A percentile compares a stretch with the other conserved stretches of the same genome.
These are phyloP conservation scores for Botrytis squamosa DNA, from an alignment of 2,329 filamentous ascomycete species.

Conservation along the genomic window DNA sequence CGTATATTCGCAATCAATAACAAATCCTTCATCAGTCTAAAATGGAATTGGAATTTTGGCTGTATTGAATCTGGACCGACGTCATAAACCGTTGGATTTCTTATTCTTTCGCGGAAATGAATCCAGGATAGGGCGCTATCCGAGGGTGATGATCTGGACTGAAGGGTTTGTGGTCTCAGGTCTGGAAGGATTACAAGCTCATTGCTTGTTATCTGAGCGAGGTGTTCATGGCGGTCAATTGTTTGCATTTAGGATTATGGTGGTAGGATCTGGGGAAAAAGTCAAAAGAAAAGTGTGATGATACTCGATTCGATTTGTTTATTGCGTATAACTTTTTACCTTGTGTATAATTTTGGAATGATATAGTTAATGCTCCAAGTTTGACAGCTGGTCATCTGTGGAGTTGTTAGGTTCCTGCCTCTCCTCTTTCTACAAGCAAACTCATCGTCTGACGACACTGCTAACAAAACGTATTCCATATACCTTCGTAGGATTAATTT, in stretches of 20 bases:
- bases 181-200: conserved; percentile 11
- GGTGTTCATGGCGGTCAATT: conserved; percentile 3
- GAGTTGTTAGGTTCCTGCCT: neutral
- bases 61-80: neutral
- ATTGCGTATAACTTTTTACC: neutral
- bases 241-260: neutral
- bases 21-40: neutral
- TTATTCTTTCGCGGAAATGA: neutral
- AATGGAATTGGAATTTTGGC: neutral
- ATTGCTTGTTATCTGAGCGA: conserved; percentile 10
- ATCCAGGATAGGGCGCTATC: conserved; percentile 6
- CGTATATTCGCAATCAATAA: neutral
- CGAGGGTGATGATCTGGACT: conserved; percentile 7
- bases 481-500: neutral
- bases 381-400: neutral
- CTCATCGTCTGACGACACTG: neutral
- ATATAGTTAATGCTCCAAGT: neutral
- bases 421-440: neutral
- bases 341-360: neutral
- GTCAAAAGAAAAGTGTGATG: neutral
- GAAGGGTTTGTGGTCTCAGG: neutral
- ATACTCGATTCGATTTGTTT: neutral
- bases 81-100: conserved; percentile 1
- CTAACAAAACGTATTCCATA: neutral
- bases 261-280: conserved; percentile 4